These are phyloP conservation scores for Kandelia obovata DNA, from an alignment of 345 rosid species.

Conservation along the genomic window DNA sequence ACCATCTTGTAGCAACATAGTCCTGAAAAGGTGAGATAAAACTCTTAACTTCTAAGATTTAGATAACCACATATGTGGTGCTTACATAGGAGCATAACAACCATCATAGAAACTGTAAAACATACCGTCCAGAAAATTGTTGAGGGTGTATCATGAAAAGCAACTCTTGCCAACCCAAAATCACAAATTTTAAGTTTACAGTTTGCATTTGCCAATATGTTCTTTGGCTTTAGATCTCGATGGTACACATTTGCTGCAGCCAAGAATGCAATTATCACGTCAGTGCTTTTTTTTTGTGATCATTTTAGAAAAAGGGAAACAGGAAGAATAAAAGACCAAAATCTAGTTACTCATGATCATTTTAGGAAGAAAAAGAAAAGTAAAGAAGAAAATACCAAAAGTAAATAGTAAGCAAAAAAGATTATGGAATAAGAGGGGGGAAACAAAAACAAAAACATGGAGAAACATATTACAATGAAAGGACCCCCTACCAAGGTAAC, in stretches of 20 bases:
- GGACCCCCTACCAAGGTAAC: not conserved
- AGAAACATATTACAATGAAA: not conserved
- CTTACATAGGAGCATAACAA: not conserved
- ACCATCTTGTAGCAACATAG: constrained; percentile 98
- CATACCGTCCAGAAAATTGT: constrained; percentile 95
- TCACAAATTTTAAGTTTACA: constrained; percentile 96
- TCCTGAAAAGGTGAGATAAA: constrained; percentile 47
- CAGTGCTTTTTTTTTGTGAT: not conserved
- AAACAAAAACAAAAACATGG: not conserved
- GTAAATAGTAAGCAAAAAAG: no score
- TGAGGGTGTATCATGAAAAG: constrained; percentile 83
- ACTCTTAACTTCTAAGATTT: not conserved
- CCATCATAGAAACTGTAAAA: constrained; percentile 7
- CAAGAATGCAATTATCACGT: constrained; percentile 27
- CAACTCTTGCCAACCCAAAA: constrained; percentile 94
- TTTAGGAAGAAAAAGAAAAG: no score
- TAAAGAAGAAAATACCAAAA: no score
- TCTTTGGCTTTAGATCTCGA: constrained; percentile 92
- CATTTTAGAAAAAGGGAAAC: not conserved
- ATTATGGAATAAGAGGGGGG: no score
- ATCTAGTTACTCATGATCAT: no score
- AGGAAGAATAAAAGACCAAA: not conserved
- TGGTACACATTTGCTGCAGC: constrained; percentile 90
- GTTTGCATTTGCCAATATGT: constrained; percentile 95
- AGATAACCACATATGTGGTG: not conserved